Percentiles rank a stretch among this genome's conserved stretches.
Conservation (phyloP, 192 early-diverging fungal species). For the Backusella mclennaniae region DNA sequence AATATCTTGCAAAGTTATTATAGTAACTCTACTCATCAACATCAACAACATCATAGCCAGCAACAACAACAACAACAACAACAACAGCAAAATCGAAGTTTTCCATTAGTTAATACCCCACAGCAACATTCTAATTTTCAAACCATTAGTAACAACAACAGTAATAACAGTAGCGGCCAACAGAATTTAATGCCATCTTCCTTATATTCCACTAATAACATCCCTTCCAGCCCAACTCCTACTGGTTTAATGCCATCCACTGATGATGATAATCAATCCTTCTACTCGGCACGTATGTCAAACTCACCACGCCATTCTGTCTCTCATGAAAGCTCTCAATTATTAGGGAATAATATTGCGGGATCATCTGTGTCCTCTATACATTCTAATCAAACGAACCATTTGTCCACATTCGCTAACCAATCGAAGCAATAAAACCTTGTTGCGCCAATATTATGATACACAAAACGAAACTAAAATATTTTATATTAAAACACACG, state of each 20-base stretch:
- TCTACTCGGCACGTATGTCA: conserved; percentile 1
- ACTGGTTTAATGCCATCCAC: conserved; percentile 15
- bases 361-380: not conserved
- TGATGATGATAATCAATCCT: conserved; percentile 16
- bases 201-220: not conserved
- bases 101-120: not conserved
- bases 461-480: not conserved
- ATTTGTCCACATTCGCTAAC: not conserved
- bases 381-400: not conserved
- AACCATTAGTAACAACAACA: not conserved
- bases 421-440: not conserved
- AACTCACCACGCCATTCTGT: not conserved
- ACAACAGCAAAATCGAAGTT: not conserved
- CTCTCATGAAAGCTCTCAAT: not conserved
- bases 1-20: conserved; percentile 3
- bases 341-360: not conserved
- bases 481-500: not conserved
- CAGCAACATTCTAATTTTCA: conserved; percentile 1
- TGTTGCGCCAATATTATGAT: not conserved
- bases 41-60: not conserved
- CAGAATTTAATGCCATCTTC: conserved; percentile 1
- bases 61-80: not conserved
- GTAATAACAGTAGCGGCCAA: not conserved
- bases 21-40: not conserved
- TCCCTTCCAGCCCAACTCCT: conserved; percentile 24